phyloP scores from a whole-genome alignment of 768 basidiomycete genomes.

The Mycena rosella region DNA sequence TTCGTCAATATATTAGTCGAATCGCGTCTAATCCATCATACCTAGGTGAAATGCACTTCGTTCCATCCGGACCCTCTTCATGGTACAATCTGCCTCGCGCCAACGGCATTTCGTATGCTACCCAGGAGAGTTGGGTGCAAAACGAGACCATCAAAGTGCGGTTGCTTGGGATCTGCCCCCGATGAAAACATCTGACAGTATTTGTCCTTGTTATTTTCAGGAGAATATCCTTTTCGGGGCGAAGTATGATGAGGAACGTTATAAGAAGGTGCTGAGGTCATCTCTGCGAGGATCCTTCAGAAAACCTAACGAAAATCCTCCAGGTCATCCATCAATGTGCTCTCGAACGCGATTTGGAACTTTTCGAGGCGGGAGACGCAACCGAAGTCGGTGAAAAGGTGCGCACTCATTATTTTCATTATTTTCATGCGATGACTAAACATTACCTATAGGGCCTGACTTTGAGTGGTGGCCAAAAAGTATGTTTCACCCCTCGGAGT shows the following conservation, averaged over 20 bases:
- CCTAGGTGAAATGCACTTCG: slow-evolving; percentile 76
- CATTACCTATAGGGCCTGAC: slow-evolving; percentile 51
- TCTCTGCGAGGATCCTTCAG: too few species aligned
- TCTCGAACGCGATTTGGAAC: slow-evolving; percentile 76
- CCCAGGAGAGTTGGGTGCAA: slow-evolving; percentile 89
- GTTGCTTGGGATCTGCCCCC: not conserved
- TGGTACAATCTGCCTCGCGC: slow-evolving; percentile 79
- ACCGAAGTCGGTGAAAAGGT: slow-evolving; percentile 70
- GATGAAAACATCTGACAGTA: not conserved
- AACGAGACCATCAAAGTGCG: slow-evolving; percentile 52
- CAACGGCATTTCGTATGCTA: slow-evolving; percentile 82
- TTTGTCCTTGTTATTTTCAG: slow-evolving; percentile 38
- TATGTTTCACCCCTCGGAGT: slow-evolving; percentile 48
- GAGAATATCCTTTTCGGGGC: slow-evolving; percentile 90
- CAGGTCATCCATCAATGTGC: slow-evolving; percentile 78
- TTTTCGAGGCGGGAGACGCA: slow-evolving; percentile 76
- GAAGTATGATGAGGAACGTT: slow-evolving; percentile 81
- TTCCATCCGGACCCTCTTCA: slow-evolving; percentile 63
- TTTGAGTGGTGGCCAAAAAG: slow-evolving; percentile 59
- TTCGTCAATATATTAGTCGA: too few species aligned
- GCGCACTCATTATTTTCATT: not conserved
- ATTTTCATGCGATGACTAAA: too few species aligned
- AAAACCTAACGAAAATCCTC: not conserved
- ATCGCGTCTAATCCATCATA: not conserved
- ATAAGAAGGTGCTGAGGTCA: slow-evolving; percentile 62